Percentiles rank a stretch among this genome's conserved stretches.
Evolutionary conservation across 768 basidiomycete species (phyloP).

Genomic region (Mycena chlorophos): DNA sequence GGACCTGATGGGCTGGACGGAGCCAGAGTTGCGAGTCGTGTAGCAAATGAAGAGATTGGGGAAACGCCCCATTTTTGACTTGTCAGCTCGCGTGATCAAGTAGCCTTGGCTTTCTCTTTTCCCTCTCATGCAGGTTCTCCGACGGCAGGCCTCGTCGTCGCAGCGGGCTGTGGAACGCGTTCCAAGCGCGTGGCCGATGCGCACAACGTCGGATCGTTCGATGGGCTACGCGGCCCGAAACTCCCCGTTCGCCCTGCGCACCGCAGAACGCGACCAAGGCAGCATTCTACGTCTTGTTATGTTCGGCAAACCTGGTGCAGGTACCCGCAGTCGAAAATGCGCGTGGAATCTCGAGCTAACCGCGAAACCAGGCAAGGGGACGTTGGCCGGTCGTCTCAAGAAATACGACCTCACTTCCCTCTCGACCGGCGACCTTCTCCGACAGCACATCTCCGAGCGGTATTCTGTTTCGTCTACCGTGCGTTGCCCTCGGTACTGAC

Average conservation of each 20-base stretch:
- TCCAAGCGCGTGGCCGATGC: too few relatives aligned
- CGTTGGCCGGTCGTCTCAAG: slow-evolving; percentile 69
- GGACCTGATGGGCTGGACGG: slow-evolving; percentile 67
- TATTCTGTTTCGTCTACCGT: slow-evolving; percentile 26
- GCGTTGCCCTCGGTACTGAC: background rate
- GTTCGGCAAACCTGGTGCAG: slow-evolving; percentile 80
- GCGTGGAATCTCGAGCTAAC: too few relatives aligned
- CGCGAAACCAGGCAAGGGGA: slow-evolving; percentile 93
- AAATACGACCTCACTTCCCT: slow-evolving; percentile 79
- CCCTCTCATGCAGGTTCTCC: slow-evolving; percentile 10
- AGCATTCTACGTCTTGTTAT: slow-evolving; percentile 63
- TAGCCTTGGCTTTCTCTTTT: too few relatives aligned
- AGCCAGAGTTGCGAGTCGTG: background rate
- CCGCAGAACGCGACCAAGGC: slow-evolving; percentile 38
- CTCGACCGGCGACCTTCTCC: slow-evolving; percentile 82
- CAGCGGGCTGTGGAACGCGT: too few relatives aligned
- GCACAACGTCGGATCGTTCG: slow-evolving; percentile 24
- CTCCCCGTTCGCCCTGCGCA: slow-evolving; percentile 33
- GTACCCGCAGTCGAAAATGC: too few relatives aligned
- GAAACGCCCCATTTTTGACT: too few relatives aligned
- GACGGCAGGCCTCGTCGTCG: slow-evolving; percentile 6
- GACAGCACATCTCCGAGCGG: slow-evolving; percentile 78
- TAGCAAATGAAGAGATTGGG: background rate
- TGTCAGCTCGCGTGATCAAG: too few relatives aligned
- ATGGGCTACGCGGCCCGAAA: slow-evolving; percentile 42